Evolutionary conservation across 352 stramenopile genomes (phyloP).

Genomic region (Blastocystis sp.): DNA sequence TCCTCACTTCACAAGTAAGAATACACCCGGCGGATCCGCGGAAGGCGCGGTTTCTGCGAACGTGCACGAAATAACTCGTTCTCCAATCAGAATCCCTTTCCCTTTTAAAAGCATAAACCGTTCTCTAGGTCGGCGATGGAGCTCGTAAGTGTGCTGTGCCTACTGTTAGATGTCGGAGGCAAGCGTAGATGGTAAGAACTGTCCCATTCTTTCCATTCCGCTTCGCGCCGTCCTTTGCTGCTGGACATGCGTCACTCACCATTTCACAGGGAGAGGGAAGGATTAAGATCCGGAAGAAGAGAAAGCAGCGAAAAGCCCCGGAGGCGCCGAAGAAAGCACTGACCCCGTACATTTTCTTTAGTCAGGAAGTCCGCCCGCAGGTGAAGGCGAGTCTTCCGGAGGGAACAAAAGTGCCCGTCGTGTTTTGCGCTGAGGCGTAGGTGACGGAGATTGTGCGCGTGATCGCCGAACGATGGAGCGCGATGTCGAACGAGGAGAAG

Average conservation of each 20-base stretch:
- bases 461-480: slow-evolving; percentile 83
- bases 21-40: too few species aligned
- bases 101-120: neutral
- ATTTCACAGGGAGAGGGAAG: neutral
- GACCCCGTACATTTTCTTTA: slow-evolving; percentile 86
- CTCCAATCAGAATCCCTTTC: neutral
- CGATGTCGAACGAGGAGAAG: slow-evolving; percentile 84
- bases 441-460: slow-evolving; percentile 84
- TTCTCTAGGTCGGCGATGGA: too few species aligned
- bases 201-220: too few species aligned
- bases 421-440: neutral
- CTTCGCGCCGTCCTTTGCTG: neutral
- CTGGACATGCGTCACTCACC: neutral
- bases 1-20: too few species aligned
- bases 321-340: slow-evolving; percentile 83
- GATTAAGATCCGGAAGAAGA: slow-evolving; percentile 63
- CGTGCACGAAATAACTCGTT: slow-evolving; percentile 8
- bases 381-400: slow-evolving; percentile 82
- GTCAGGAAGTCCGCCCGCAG: slow-evolving; percentile 84
- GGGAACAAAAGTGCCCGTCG: slow-evolving; percentile 77
- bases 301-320: slow-evolving; percentile 81
- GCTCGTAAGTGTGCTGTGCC: too few species aligned
- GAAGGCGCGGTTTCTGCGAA: neutral
- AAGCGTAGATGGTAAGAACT: too few species aligned
- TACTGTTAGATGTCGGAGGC: too few species aligned